Conservation (phyloP, 352 stramenopile genomes). For the Phytophthora syringae region DNA sequence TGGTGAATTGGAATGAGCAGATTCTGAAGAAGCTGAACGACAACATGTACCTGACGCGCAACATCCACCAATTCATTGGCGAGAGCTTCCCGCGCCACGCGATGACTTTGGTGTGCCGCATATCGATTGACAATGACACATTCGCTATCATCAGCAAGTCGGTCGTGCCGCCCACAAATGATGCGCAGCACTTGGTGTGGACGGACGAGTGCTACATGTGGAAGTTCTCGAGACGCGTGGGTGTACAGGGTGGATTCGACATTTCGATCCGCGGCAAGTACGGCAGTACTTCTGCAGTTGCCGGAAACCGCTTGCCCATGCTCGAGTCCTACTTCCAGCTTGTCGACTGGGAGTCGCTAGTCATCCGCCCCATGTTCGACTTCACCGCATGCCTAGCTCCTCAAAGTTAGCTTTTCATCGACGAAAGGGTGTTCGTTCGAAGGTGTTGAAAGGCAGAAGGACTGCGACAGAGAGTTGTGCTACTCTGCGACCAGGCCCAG, state of each 20-base stretch:
- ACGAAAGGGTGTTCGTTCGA: conserved; percentile 19
- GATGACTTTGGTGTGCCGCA: conserved; percentile 82
- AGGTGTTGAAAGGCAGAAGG: conserved; percentile 21
- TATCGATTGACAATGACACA: conserved; percentile 84
- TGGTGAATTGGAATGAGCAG: conserved; percentile 27
- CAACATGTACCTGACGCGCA: conserved; percentile 86
- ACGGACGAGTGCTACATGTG: conserved; percentile 89
- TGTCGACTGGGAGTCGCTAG: conserved; percentile 85
- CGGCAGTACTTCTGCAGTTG: conserved; percentile 82
- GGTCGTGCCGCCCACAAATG: conserved; percentile 76
- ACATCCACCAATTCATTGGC: conserved; percentile 90
- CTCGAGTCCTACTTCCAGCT: conserved; percentile 88
- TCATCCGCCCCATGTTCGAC: conserved; percentile 82
- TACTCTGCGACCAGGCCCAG: conserved; percentile 5
- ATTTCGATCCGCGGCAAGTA: conserved; percentile 83
- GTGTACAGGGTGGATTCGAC: conserved; percentile 70
- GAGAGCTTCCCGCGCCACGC: conserved; percentile 87
- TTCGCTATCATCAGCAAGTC: conserved; percentile 87
- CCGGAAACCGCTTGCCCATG: conserved; percentile 83
- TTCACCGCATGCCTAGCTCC: conserved; percentile 47
- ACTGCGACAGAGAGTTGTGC: conserved; percentile 11
- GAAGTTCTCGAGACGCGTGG: conserved; percentile 69
- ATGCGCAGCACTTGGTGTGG: conserved; percentile 88
- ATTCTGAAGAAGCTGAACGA: conserved; percentile 88
- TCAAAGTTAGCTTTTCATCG: conserved; percentile 10